Conservation (phyloP, 768 basidiomycete genomes). For the Xerocomus brunneocitrinus region DNA sequence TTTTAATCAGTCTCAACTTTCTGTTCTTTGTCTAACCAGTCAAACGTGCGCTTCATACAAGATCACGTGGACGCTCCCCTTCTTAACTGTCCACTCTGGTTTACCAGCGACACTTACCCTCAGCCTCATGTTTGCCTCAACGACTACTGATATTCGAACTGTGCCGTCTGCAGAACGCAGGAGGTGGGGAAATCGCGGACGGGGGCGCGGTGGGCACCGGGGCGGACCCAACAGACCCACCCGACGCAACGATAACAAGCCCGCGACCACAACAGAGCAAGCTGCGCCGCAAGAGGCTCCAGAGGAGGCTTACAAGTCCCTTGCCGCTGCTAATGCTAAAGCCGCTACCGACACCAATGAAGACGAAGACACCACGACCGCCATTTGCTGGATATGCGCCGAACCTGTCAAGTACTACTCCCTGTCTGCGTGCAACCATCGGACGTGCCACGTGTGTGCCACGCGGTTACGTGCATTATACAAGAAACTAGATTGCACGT, state of each 20-base stretch:
- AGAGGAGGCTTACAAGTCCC: background rate
- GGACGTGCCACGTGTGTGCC: constrained; percentile 93
- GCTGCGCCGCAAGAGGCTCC: background rate
- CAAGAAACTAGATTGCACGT: constrained; percentile 91
- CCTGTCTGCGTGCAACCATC: constrained; percentile 86
- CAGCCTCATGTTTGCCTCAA: constrained; percentile 17
- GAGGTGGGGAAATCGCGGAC: constrained; percentile 17
- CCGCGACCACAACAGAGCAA: background rate
- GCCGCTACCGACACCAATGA: constrained; percentile 7
- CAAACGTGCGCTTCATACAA: background rate
- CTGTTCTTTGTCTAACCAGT: background rate
- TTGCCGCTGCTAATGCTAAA: background rate
- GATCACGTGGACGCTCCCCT: background rate
- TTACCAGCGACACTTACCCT: background rate
- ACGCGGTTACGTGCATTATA: constrained; percentile 85
- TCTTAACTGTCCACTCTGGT: background rate
- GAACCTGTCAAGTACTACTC: constrained; percentile 90
- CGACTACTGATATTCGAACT: constrained; percentile 12
- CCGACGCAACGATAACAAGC: constrained; percentile 6
- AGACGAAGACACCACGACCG: constrained; percentile 31
- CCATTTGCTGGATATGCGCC: constrained; percentile 89
- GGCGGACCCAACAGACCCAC: constrained; percentile 5
- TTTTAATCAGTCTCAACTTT: background rate
- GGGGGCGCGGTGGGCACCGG: constrained; percentile 15
- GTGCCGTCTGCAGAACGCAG: background rate